Conservation (phyloP, 306 rosid species). For the Crotalaria pallida region DNA sequence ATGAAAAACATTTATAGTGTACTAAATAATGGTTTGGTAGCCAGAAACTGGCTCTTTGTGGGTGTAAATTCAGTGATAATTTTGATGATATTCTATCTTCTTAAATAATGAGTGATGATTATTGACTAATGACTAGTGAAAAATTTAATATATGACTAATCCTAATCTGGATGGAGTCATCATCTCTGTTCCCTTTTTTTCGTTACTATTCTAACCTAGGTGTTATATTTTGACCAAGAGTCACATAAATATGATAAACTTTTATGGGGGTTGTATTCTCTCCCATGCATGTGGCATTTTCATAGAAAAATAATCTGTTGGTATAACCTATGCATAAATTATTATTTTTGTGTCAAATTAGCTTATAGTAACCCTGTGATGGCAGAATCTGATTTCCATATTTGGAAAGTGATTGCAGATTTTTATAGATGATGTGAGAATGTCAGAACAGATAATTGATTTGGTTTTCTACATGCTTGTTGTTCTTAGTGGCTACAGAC, state of each 20-base stretch:
- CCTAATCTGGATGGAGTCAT: neutral
- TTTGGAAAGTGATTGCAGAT: constrained; percentile 48
- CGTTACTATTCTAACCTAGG: neutral
- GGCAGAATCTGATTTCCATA: constrained; percentile 21
- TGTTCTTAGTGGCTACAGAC: constrained; percentile 60
- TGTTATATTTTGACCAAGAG: neutral
- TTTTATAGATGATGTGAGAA: constrained; percentile 77
- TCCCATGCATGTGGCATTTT: neutral
- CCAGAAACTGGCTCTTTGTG: neutral
- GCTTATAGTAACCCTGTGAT: constrained; percentile 4
- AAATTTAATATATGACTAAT: neutral
- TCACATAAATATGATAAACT: neutral
- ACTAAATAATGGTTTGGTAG: neutral
- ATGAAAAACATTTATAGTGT: neutral
- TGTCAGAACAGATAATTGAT: constrained; percentile 71
- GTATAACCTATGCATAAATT: neutral
- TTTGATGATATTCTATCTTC: neutral
- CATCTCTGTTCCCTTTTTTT: neutral
- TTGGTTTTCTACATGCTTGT: constrained; percentile 73
- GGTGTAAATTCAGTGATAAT: constrained; percentile 7
- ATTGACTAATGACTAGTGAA: neutral
- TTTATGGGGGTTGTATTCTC: constrained; percentile 5
- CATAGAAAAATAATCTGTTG: neutral
- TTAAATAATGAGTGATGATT: neutral
- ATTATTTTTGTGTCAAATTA: neutral